Percentiles rank a stretch among this genome's conserved stretches.
Evolutionary conservation across 192 early-diverging fungal species (phyloP).

Genomic region (Allomyces macrogynus): DNA sequence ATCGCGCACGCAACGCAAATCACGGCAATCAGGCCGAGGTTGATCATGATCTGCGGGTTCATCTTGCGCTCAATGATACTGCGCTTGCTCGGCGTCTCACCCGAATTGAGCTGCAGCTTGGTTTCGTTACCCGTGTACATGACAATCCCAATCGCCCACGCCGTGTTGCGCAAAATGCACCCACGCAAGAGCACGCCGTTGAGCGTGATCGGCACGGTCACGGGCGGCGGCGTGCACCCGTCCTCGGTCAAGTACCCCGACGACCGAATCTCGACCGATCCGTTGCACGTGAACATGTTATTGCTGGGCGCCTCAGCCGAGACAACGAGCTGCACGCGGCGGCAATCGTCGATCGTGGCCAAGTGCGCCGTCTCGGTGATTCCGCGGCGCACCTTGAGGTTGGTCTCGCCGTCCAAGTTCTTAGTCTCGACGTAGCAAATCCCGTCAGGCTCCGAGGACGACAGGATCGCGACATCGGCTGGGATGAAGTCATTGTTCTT

Average conservation of each 20-base stretch:
- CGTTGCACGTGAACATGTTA: constrained; percentile 57
- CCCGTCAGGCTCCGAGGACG: constrained; percentile 54
- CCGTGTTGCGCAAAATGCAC: constrained; percentile 72
- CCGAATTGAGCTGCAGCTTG: constrained; percentile 82
- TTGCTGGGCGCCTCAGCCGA: constrained; percentile 58
- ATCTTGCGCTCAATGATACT: constrained; percentile 66
- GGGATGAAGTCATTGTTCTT: constrained; percentile 65
- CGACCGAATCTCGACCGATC: constrained; percentile 27
- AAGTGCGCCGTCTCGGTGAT: constrained; percentile 44
- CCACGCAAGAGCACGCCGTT: constrained; percentile 72
- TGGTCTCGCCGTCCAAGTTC: constrained; percentile 95
- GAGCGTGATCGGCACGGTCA: constrained; percentile 45
- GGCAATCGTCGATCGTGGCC: constrained; percentile 52
- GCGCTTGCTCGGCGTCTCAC: constrained; percentile 73
- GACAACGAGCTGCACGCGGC: constrained; percentile 33
- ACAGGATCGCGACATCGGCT: constrained; percentile 61
- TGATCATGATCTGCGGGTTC: constrained; percentile 41
- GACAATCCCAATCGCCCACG: constrained; percentile 67
- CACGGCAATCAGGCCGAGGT: constrained; percentile 15
- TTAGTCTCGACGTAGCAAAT: constrained; percentile 82
- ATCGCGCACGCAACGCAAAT: constrained; percentile 6
- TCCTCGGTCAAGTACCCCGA: background rate
- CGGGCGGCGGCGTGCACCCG: background rate
- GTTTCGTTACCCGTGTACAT: constrained; percentile 73
- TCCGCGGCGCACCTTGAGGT: constrained; percentile 62